These are phyloP conservation scores for Pythium apleroticum DNA, from an alignment of 352 stramenopile genomes.

Conservation along the genomic window DNA sequence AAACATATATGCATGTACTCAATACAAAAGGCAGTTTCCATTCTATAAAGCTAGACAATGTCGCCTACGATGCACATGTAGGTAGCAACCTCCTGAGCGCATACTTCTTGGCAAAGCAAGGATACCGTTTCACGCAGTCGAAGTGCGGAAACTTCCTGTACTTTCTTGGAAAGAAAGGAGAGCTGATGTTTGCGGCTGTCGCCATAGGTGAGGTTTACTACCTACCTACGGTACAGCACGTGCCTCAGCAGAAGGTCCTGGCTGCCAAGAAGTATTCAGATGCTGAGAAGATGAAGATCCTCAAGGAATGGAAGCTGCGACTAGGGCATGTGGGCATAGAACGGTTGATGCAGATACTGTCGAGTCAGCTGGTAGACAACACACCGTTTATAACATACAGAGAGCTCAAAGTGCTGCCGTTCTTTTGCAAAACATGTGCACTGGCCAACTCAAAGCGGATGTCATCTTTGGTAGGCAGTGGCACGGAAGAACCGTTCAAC, in stretches of 20 bases:
- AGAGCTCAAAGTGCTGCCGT: neutral
- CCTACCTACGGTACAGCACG: conserved; percentile 1
- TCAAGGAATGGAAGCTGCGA: conserved; percentile 11
- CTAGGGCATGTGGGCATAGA: conserved; percentile 12
- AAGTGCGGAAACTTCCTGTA: conserved; percentile 12
- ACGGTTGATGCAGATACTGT: conserved; percentile 13
- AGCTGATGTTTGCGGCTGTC: conserved; percentile 10
- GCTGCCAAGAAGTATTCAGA: neutral
- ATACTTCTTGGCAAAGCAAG: conserved; percentile 7
- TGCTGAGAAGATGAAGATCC: conserved; percentile 2
- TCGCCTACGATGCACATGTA: neutral
- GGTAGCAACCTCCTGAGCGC: conserved; percentile 9
- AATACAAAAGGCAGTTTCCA: conserved; percentile 7
- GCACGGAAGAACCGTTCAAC: conserved; percentile 4
- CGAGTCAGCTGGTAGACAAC: conserved; percentile 7
- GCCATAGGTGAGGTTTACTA: conserved; percentile 14
- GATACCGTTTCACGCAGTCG: conserved; percentile 8
- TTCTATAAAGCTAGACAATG: neutral
- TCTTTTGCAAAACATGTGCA: conserved; percentile 12
- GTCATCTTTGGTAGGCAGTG: conserved; percentile 1
- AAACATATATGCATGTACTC: too few species aligned
- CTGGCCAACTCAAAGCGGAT: conserved; percentile 11
- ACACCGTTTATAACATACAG: conserved; percentile 11
- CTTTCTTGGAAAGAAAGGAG: conserved; percentile 5
- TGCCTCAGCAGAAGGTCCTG: conserved; percentile 5